These are phyloP conservation scores for Graphium sp. DNA, from an alignment of 2,329 filamentous ascomycete genomes.

Conservation along the genomic window DNA sequence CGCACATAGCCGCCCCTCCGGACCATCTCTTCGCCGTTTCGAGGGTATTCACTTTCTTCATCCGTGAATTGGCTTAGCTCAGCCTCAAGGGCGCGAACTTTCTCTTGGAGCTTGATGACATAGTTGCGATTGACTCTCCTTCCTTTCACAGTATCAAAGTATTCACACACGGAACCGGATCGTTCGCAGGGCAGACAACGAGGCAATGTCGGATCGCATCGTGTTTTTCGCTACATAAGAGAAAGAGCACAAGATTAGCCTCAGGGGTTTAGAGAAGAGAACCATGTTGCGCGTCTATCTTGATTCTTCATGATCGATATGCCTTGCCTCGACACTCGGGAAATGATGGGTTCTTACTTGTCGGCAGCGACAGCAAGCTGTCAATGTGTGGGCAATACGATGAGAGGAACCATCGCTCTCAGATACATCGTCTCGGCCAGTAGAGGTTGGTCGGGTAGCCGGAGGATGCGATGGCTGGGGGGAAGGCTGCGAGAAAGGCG, in stretches of 20 bases:
- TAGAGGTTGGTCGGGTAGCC: no score
- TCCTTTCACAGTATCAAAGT: conserved; percentile 79
- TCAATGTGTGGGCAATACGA: conserved; percentile 62
- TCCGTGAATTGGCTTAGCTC: conserved; percentile 67
- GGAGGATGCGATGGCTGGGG: conserved; percentile 9
- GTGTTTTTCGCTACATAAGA: conserved; percentile 76
- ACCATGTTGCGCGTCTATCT: no score
- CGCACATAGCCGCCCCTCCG: conserved; percentile 74
- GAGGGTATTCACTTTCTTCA: conserved; percentile 53
- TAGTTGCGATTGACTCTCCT: conserved; percentile 80
- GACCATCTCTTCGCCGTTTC: conserved; percentile 69
- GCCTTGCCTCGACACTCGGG: no score
- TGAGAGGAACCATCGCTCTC: conserved; percentile 34
- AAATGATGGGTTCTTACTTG: conserved; percentile 36
- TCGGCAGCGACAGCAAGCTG: conserved; percentile 64
- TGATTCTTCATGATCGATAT: no score
- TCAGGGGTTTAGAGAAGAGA: no score
- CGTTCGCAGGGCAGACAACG: conserved; percentile 86
- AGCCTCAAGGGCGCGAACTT: conserved; percentile 64
- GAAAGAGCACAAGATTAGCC: no score
- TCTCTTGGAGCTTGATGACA: conserved; percentile 81
- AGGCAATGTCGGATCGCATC: conserved; percentile 85
- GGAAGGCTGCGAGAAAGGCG: conserved; percentile 8
- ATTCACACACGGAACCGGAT: conserved; percentile 82
- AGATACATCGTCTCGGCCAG: conserved; percentile 21